A percentile compares a stretch with the other conserved stretches of the same genome.
These are phyloP conservation scores for Dillenia suffruticosa DNA, from an alignment of 164 flowering plant species.

Conservation along the genomic window DNA sequence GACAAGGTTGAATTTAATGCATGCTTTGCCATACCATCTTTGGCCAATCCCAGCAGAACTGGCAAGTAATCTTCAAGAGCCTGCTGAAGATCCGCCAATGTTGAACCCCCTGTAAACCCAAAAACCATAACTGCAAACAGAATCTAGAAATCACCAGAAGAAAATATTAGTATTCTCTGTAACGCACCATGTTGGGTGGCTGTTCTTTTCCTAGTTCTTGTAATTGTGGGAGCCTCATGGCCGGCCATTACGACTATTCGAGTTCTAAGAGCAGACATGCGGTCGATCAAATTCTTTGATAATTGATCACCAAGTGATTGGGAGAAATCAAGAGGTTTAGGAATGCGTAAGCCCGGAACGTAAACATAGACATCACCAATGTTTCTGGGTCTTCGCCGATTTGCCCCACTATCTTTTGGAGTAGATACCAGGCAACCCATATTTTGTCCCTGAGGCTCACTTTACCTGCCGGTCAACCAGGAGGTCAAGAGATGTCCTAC, in stretches of 20 bases:
- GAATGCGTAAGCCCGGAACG: conserved; percentile 80
- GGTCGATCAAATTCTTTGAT: conserved; percentile 56
- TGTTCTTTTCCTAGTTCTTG: conserved; percentile 61
- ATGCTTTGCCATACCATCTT: conserved; percentile 47
- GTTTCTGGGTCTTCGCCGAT: conserved; percentile 55
- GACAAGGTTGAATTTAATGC: background rate
- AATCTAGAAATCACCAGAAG: background rate
- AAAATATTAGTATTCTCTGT: background rate
- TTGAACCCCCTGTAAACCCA: conserved; percentile 60
- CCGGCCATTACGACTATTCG: conserved; percentile 76
- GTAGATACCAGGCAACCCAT: conserved; percentile 83
- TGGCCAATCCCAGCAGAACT: conserved; percentile 71
- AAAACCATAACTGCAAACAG: conserved; percentile 2
- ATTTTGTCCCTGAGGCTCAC: conserved; percentile 13
- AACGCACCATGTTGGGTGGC: conserved; percentile 80
- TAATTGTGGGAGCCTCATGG: conserved; percentile 62
- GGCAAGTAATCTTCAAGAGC: conserved; percentile 83
- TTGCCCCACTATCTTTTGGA: conserved; percentile 54
- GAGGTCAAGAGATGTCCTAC: too few relatives aligned
- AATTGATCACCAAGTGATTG: conserved; percentile 45
- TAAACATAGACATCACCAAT: conserved; percentile 75
- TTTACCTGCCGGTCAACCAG: background rate
- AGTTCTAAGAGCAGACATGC: conserved; percentile 64
- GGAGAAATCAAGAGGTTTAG: conserved; percentile 70
- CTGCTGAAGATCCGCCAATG: conserved; percentile 75